Evolutionary conservation across 371 early-diverging fungal species (phyloP), one percentile per base, ranked within the genome.

Genomic region (Saksenaea vasiformis): DNA sequence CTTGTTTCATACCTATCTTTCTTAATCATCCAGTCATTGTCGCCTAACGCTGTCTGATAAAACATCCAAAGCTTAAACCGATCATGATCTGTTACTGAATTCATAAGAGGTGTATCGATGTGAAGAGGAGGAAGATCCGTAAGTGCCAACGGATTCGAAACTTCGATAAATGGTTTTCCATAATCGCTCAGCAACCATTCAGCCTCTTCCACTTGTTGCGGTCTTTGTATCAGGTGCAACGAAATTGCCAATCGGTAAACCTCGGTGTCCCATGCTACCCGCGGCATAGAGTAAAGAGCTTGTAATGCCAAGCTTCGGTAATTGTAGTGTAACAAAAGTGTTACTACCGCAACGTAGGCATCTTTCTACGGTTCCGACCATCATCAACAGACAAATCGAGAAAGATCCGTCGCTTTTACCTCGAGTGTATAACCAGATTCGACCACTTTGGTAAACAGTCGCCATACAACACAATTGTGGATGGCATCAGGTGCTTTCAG

Each of bases 351-450:
- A 5, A 72, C 22, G 63, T 79, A 70, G 0, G 73, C 73, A 0
- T 66, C 67, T 51, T 61, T 67, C 67, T 69, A 66, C 35, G 7
- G 5, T 44, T 56, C n/a, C 26, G 7, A 54, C 28, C 38, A n/a
- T 5, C 31, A 62, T 54, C 1, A 53, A 54, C 38, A 15, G 5
- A 37, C 34, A 36, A 57, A n/a, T 38, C 5, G 27, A 8, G 9
- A 22, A 31, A 17, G 0, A 17, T 11, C 8, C 31, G 2, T 47
- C n/a, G 10, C 19, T 3, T 14, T 60, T 70, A 74, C 77, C 70
- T 76, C 66, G 35, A 79, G 43, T 13, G 57, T 66, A 60, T 74
- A 74, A 3, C 80, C 80, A 38, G 77, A 61, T n/a, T 77, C 74
- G 3, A 79, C 61, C 8, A 79, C 75, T 60, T 74, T 74, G 24